Base-by-base conservation (phyloP, 257 asterid genomes). In the Ocimum tenuiflorum region DNA sequence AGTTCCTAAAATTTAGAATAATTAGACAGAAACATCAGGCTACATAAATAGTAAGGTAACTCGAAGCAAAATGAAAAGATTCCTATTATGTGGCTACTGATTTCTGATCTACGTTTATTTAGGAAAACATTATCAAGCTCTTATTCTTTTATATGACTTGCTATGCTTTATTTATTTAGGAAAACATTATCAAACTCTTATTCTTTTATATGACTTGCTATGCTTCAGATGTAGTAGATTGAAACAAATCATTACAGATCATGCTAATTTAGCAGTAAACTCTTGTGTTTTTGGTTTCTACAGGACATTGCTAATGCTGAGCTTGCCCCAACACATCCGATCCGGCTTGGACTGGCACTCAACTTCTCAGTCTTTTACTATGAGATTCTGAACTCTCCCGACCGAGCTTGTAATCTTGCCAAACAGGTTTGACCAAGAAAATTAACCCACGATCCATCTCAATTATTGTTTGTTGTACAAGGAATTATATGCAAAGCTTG, bases 311-410 rank as follows among this genome's bases (percentile, higher is more conserved):
- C 86, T 2, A 70, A 48, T 53, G 36, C 79, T 14, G 86, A 81
- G 63, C 77, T 81, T 33, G 81, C 86, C 41, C 83, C 86, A 17
- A 81, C 86, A 1, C 86, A 81, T 63, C 86, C 86, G 0, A 81
- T 81, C 53, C 78, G 86, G 15, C 86, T 81, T 19, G 86, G 86
- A 53, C 59, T 81, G 9, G 86, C 86, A 3, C 86, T 81, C 68
- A 81, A 81, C 66, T 81, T 81, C 77, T 81, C 86, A 10, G 86
- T 81, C 74, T 81, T 81, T 27, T 81, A 81, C 79, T 81, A 81
- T 23, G 86, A 81, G 81, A 81, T 81, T 41, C 65, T 78, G 81
- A 81, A 81, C 65, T 80, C 85, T 63, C 86, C 86, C 4, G 86
- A 81, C 52, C 77, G 86, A 12, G 86, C 86, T 47, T 81, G 86